Conservation (phyloP, 768 basidiomycete species). For the Amanita muscaria region DNA sequence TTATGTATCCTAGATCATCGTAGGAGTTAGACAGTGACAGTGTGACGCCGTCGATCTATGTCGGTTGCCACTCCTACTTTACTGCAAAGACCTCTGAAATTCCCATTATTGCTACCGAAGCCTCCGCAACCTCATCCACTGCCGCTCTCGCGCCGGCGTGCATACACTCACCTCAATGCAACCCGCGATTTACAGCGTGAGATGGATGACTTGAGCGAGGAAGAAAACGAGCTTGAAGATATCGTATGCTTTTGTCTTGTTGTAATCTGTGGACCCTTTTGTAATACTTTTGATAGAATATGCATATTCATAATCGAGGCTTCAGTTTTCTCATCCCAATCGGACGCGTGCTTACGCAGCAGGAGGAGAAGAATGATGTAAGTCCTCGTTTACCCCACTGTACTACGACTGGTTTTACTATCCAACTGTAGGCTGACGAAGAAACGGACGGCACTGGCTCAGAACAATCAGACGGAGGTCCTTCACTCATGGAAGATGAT, state of each 20-base stretch:
- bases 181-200: constrained; percentile 64
- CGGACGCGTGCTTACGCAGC: constrained; percentile 61
- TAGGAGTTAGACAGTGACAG: background rate
- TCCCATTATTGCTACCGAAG: constrained; percentile 60
- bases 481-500: constrained; percentile 37
- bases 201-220: constrained; percentile 79
- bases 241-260: constrained; percentile 34
- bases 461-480: constrained; percentile 31
- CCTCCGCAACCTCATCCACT: constrained; percentile 57
- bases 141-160: constrained; percentile 44
- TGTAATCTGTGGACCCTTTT: constrained; percentile 1
- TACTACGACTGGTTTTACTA: background rate
- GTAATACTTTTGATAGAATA: constrained; percentile 31
- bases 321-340: constrained; percentile 64
- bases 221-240: constrained; percentile 76
- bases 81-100: constrained; percentile 51
- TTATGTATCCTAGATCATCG: background rate
- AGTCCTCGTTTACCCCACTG: background rate
- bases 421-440: constrained; percentile 26
- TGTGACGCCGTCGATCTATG: constrained; percentile 16
- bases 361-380: constrained; percentile 83
- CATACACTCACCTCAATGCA: constrained; percentile 49
- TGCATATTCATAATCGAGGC: constrained; percentile 56
- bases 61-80: constrained; percentile 60
- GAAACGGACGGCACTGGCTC: constrained; percentile 41